Evolutionary conservation across 805 yeast genomes (phyloP), one percentile per base, ranked within the genome.

Genomic region (Pichia gijzeniarum): DNA sequence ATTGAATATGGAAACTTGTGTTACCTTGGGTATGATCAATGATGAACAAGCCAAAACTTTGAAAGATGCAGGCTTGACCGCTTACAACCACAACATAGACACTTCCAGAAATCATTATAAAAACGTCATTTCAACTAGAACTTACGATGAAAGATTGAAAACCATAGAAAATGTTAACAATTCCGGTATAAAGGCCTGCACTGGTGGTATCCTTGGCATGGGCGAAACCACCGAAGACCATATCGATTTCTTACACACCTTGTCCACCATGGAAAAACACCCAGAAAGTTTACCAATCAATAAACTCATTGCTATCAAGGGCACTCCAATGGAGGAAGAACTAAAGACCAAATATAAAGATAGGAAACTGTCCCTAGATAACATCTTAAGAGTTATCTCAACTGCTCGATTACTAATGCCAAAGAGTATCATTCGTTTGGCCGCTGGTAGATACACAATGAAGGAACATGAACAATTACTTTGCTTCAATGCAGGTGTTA

Each of bases 271-370:
- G 79, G 72, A 73, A 2, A 63, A 69, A n/a, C 91, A 85, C 53
- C 93, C 93, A 1, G 93, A 85, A 61, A 80, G 88, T 1, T 69
- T 85, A 44, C 93, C 93, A n/a, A 82, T 85, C 52, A 85, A 85
- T 60, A 71, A 85, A 54, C 67, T 85, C 39, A 87, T 85, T n/a
- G 79, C 89, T 2, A 84, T 85, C 44, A 76, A 80, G 49, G 93
- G 93, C 2, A 85, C 93, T 0, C 88, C 88, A 17, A 75, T 85
- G 69, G 82, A 74, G 25, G 75, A 75, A 38, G 84, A 78, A 48
- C 60, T 77, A 9, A 55, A 47, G 17, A 46, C 52, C 12, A 54
- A 44, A 14, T 51, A 48, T 14, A 73, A 73, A 10, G 56, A 62
- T 13, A 70, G 71, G 51, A 69, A 71, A 48, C 62, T 84, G 35